phyloP scores from a whole-genome alignment of 108 stramenopile genomes.

The Hondaea fermentalgiana region DNA sequence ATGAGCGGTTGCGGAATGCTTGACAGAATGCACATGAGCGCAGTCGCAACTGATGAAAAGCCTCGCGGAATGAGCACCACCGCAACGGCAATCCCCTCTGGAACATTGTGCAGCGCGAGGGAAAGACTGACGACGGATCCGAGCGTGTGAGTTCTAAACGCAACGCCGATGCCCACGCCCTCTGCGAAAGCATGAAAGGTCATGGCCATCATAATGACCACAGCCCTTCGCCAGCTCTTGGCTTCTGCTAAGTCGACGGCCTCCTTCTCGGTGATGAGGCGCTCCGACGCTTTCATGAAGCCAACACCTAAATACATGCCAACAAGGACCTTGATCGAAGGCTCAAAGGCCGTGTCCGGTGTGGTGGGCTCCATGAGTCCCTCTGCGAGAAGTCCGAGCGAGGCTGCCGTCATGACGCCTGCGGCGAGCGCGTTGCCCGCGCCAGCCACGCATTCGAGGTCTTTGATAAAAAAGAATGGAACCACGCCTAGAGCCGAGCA shows the following conservation, averaged over 20 bases:
- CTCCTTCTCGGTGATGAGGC: conserved; percentile 71
- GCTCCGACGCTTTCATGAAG: conserved; percentile 71
- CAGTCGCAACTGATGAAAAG: conserved; percentile 70
- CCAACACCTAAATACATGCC: conserved; percentile 62
- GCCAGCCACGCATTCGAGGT: conserved; percentile 68
- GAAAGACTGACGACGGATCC: conserved; percentile 88
- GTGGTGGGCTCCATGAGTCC: neutral
- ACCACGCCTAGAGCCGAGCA: conserved; percentile 86
- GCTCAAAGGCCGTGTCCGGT: neutral
- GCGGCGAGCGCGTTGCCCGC: conserved; percentile 84
- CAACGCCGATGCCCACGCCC: conserved; percentile 90
- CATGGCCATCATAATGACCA: conserved; percentile 95
- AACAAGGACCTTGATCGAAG: conserved; percentile 48
- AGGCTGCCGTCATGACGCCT: conserved; percentile 81
- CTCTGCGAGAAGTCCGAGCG: neutral
- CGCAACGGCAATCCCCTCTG: conserved; percentile 94
- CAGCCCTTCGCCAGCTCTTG: conserved; percentile 65
- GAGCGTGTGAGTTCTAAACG: conserved; percentile 78
- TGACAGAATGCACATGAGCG: conserved; percentile 83
- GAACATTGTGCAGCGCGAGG: conserved; percentile 95
- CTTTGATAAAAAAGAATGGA: conserved; percentile 64
- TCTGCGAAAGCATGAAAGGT: conserved; percentile 93
- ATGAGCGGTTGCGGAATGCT: conserved; percentile 93
- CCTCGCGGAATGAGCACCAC: conserved; percentile 80
- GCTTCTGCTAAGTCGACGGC: conserved; percentile 75